phyloP scores from a whole-genome alignment of 331 rosid genomes.

The Pyracantha coccinea region DNA sequence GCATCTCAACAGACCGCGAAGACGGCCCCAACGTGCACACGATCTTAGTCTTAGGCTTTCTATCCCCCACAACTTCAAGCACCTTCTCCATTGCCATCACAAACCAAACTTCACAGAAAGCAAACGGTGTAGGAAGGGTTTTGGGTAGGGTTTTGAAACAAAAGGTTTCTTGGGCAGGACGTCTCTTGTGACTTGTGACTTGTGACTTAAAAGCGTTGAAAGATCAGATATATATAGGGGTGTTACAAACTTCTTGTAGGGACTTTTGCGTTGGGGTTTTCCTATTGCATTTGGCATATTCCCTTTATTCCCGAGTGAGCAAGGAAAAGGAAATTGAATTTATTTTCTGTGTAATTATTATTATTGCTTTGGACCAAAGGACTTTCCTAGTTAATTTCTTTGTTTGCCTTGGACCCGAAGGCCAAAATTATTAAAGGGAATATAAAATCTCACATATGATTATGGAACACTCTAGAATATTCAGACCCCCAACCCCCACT shows the following conservation, averaged over 20 bases:
- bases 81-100: slow-evolving; percentile 4
- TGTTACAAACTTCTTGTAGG: no score
- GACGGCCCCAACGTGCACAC: slow-evolving; percentile 91
- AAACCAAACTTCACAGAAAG: neutral
- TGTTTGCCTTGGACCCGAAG: slow-evolving; percentile 1
- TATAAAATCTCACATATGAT: no score
- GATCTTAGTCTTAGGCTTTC: slow-evolving; percentile 78
- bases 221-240: neutral
- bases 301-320: neutral
- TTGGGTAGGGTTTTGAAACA: neutral
- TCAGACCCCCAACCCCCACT: no score
- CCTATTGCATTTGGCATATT: neutral
- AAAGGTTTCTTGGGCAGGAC: neutral
- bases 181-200: neutral
- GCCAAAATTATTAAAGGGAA: neutral
- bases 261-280: no score
- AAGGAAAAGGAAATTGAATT: neutral
- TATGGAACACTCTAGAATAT: no score
- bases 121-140: neutral
- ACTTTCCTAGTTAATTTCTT: neutral
- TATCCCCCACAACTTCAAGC: slow-evolving; percentile 5
- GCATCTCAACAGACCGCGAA: slow-evolving; percentile 64
- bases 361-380: neutral
- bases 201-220: neutral
- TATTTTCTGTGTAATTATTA: neutral